A percentile compares a stretch with the other conserved stretches of the same genome.
Evolutionary conservation across 768 basidiomycete species (phyloP).

Genomic region (Trametes punicea): DNA sequence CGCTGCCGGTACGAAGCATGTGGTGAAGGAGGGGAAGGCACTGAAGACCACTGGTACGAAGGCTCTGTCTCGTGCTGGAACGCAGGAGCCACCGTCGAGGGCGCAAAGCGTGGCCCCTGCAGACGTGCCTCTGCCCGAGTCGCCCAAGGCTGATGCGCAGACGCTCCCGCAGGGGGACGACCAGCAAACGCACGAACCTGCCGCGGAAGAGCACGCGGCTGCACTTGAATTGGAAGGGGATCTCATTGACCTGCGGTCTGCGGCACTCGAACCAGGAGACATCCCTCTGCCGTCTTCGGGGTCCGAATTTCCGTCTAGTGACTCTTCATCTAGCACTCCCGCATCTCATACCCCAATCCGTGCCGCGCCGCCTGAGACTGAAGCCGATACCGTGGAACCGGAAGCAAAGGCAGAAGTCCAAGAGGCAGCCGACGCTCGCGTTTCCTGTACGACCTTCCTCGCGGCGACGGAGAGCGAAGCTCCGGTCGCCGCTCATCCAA

Average conservation of each 20-base stretch:
- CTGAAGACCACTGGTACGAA: not conserved
- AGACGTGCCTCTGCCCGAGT: slow-evolving; percentile 16
- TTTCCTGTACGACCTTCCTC: not conserved
- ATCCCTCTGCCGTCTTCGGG: slow-evolving; percentile 2
- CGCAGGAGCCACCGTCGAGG: slow-evolving; percentile 4
- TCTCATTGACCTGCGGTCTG: not conserved
- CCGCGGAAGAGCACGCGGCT: not conserved
- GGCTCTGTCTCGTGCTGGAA: slow-evolving; percentile 6
- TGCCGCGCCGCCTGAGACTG: not conserved
- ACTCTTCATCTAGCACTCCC: not conserved
- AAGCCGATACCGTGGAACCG: not conserved
- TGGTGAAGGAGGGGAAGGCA: not conserved
- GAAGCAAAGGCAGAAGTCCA: not conserved
- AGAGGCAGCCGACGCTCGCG: not conserved
- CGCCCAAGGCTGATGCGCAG: not conserved
- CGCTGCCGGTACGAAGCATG: not conserved
- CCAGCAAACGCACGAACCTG: not conserved
- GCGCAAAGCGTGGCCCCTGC: slow-evolving; percentile 4
- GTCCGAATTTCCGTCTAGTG: not conserved
- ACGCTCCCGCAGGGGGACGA: not conserved
- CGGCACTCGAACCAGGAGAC: not conserved
- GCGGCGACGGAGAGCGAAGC: not conserved
- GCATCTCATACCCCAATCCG: not conserved
- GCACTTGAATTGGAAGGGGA: not conserved
- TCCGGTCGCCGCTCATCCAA: not conserved